These are phyloP conservation scores for Fusarium decemcellulare DNA, from an alignment of 2,329 filamentous ascomycete species.

Conservation along the genomic window DNA sequence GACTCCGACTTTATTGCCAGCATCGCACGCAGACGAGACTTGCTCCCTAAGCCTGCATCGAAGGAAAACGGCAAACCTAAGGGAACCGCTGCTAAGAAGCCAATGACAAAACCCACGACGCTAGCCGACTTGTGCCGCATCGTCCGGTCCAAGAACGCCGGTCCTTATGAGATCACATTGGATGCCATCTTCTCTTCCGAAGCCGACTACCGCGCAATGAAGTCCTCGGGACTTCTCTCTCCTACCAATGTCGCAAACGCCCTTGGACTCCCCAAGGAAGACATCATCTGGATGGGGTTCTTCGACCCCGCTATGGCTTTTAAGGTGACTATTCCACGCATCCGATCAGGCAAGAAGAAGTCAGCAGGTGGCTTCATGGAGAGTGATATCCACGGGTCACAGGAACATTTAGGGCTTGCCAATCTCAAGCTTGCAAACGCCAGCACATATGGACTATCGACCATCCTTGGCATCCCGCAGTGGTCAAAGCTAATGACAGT, in stretches of 20 bases:
- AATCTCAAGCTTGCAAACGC: slow-evolving; percentile 18
- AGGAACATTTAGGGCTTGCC: slow-evolving; percentile 38
- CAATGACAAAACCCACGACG: not conserved
- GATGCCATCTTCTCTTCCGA: slow-evolving; percentile 63
- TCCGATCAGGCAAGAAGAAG: slow-evolving; percentile 26
- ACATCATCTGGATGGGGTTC: slow-evolving; percentile 56
- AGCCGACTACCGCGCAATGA: slow-evolving; percentile 48
- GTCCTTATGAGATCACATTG: slow-evolving; percentile 63
- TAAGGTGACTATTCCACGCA: slow-evolving; percentile 51
- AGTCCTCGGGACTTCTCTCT: slow-evolving; percentile 24
- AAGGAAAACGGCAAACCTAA: not conserved
- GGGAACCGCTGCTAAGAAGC: accelerated
- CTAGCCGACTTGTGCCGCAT: slow-evolving; percentile 56
- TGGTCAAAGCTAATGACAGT: not conserved
- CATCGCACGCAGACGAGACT: not conserved
- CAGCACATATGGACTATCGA: not conserved
- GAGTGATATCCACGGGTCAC: slow-evolving; percentile 41
- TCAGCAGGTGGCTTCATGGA: slow-evolving; percentile 42
- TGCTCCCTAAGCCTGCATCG: not conserved
- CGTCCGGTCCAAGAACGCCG: slow-evolving; percentile 63
- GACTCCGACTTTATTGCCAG: not conserved
- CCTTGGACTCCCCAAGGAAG: slow-evolving; percentile 44
- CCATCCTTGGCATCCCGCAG: not conserved
- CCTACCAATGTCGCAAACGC: slow-evolving; percentile 20
- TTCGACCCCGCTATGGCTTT: slow-evolving; percentile 63